phyloP scores from a whole-genome alignment of 805 yeast species.

The Saccharomycopsis malanga region DNA sequence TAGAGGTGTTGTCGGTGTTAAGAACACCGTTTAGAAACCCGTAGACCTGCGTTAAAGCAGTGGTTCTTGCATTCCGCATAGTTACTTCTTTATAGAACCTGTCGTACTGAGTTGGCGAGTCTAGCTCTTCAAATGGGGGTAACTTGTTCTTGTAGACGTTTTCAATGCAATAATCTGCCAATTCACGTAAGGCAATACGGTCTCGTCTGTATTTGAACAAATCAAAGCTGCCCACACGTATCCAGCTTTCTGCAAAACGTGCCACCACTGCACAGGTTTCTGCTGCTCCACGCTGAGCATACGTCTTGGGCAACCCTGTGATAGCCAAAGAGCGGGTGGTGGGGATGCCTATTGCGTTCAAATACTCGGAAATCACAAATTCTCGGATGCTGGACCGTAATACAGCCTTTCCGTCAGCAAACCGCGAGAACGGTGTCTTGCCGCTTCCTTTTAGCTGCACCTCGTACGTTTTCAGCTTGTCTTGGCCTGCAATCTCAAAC shows the following conservation, averaged over 20 bases:
- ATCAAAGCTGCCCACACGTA: slow-evolving; percentile 85
- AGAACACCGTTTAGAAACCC: slow-evolving; percentile 93
- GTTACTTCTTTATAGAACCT: slow-evolving; percentile 65
- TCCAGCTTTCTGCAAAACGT: slow-evolving; percentile 80
- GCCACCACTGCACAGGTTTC: slow-evolving; percentile 83
- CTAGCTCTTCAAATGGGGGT: slow-evolving; percentile 24
- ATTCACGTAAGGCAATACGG: slow-evolving; percentile 47
- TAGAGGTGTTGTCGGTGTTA: slow-evolving; percentile 89
- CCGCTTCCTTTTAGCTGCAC: slow-evolving; percentile 92
- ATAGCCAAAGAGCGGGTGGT: slow-evolving; percentile 77
- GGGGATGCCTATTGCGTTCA: slow-evolving; percentile 78
- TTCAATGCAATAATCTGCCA: slow-evolving; percentile 68
- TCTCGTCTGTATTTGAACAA: slow-evolving; percentile 69
- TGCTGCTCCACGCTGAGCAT: slow-evolving; percentile 62
- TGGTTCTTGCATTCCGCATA: slow-evolving; percentile 64
- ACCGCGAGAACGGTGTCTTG: slow-evolving; percentile 82
- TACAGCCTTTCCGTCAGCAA: slow-evolving; percentile 96
- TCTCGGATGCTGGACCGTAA: slow-evolving; percentile 83
- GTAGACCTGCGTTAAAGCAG: slow-evolving; percentile 84
- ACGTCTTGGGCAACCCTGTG: slow-evolving; percentile 63
- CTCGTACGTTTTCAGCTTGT: slow-evolving; percentile 42
- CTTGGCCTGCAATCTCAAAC: slow-evolving; percentile 54
- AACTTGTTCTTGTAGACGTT: slow-evolving; percentile 37
- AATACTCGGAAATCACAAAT: slow-evolving; percentile 74
- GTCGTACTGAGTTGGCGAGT: slow-evolving; percentile 39